phyloP scores from a whole-genome alignment of 768 basidiomycete species.

The Lactarius sanguifluus region DNA sequence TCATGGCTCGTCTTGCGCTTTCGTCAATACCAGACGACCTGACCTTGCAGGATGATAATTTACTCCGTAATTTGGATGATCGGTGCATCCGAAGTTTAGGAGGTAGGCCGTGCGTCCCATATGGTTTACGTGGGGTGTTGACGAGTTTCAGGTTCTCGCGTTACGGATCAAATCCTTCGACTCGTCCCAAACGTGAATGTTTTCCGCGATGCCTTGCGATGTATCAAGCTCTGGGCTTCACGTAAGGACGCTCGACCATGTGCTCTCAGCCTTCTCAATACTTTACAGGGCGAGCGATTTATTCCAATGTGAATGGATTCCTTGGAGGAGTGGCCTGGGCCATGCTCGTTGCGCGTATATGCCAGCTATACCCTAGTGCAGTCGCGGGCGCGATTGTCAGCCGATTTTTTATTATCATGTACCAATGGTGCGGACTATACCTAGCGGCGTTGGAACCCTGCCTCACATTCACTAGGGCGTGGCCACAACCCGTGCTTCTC shows the following conservation, averaged over 20 bases:
- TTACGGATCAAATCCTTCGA: constrained; percentile 93
- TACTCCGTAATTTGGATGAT: constrained; percentile 91
- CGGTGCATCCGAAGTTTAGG: constrained; percentile 93
- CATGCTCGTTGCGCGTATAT: constrained; percentile 98
- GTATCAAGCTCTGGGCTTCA: constrained; percentile 98
- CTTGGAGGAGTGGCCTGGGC: constrained; percentile 99
- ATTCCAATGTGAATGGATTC: constrained; percentile 97
- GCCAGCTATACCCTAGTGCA: constrained; percentile 95
- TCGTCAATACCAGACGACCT: constrained; percentile 91
- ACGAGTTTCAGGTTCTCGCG: constrained; percentile 71
- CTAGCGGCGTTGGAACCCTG: background rate
- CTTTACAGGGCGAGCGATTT: constrained; percentile 82
- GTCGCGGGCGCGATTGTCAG: constrained; percentile 94
- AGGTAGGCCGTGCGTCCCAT: constrained; percentile 46
- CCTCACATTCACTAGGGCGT: constrained; percentile 62
- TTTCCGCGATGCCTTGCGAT: constrained; percentile 91
- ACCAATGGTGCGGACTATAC: constrained; percentile 72
- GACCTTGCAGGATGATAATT: constrained; percentile 85
- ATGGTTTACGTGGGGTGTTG: constrained; percentile 6
- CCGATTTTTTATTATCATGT: constrained; percentile 97
- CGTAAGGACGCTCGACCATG: constrained; percentile 49
- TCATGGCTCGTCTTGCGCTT: constrained; percentile 86
- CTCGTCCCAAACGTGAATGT: constrained; percentile 93
- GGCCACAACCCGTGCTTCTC: constrained; percentile 97
- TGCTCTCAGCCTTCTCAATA: background rate